Conservation (phyloP, 2,329 filamentous ascomycete species). For the Emmonsiellopsis sp. region DNA sequence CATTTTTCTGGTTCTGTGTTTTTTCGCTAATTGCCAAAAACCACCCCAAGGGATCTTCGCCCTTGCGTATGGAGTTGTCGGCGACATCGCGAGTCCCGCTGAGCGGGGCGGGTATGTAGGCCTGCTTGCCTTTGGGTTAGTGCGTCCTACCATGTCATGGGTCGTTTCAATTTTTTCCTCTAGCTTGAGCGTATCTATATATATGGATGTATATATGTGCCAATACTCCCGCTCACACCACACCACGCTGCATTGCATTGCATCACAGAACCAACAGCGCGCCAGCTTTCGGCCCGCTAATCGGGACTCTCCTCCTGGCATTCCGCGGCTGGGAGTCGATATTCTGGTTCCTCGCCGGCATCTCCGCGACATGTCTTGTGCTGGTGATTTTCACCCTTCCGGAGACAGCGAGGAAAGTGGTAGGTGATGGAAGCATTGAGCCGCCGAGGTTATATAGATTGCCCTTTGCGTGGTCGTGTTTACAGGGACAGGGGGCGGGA, state of each 20-base stretch:
- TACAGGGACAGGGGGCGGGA: not conserved
- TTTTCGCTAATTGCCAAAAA: not conserved
- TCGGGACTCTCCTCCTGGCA: slow-evolving; percentile 12
- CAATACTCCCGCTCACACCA: no score
- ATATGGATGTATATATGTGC: no score
- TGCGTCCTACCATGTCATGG: not conserved
- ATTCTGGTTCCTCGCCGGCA: slow-evolving; percentile 31
- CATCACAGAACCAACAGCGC: not conserved
- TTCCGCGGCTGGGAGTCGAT: slow-evolving; percentile 25
- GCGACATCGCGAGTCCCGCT: slow-evolving; percentile 12
- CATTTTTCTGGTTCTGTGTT: no score
- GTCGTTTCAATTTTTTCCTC: not conserved
- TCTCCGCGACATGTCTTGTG: slow-evolving; percentile 17
- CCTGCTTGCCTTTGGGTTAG: slow-evolving; percentile 8
- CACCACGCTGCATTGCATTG: no score
- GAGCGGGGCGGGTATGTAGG: slow-evolving; percentile 14
- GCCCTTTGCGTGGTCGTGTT: not conserved
- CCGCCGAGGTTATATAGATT: not conserved
- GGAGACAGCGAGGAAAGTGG: slow-evolving; percentile 22
- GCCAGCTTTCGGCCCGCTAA: not conserved
- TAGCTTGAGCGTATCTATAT: no score
- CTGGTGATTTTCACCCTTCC: slow-evolving; percentile 21
- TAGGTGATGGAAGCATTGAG: slow-evolving; percentile 15
- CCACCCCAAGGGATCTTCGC: slow-evolving; percentile 10
- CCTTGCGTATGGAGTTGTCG: slow-evolving; percentile 13